These are phyloP conservation scores for Phlyctochytrium arcticum DNA, from an alignment of 192 early-diverging fungal species.

Conservation along the genomic window DNA sequence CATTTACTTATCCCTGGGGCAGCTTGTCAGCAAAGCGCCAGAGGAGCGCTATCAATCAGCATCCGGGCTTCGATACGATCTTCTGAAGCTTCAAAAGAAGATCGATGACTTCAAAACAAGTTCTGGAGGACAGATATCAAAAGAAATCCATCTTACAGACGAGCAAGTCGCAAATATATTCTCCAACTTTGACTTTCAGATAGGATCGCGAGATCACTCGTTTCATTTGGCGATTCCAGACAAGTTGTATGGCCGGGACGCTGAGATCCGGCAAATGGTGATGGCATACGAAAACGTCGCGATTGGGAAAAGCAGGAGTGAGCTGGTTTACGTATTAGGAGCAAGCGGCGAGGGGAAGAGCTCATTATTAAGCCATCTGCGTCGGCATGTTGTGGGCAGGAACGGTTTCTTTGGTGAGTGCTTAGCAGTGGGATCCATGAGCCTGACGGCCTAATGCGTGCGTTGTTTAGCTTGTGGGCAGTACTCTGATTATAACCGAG, in stretches of 20 bases:
- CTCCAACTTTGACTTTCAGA: slow-evolving; percentile 1
- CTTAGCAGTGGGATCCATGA: not conserved
- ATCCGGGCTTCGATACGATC: slow-evolving; percentile 37
- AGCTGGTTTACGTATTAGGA: slow-evolving; percentile 26
- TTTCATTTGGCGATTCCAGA: slow-evolving; percentile 32
- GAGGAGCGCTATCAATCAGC: slow-evolving; percentile 48
- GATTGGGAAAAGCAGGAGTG: slow-evolving; percentile 1
- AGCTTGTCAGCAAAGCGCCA: slow-evolving; percentile 40
- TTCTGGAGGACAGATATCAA: too few species aligned
- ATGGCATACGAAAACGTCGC: slow-evolving; percentile 22
- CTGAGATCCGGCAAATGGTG: slow-evolving; percentile 22
- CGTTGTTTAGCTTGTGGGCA: slow-evolving; percentile 15
- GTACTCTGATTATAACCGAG: slow-evolving; percentile 17
- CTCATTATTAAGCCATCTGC: slow-evolving; percentile 14
- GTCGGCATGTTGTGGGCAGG: slow-evolving; percentile 12
- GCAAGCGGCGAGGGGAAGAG: slow-evolving; percentile 25
- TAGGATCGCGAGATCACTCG: slow-evolving; percentile 33
- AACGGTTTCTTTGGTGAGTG: slow-evolving; percentile 25
- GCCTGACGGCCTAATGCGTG: not conserved
- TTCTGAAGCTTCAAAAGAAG: slow-evolving; percentile 14
- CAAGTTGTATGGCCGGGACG: slow-evolving; percentile 36
- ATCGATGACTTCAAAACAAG: slow-evolving; percentile 12
- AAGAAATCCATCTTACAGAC: slow-evolving; percentile 14
- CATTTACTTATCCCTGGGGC: not conserved
- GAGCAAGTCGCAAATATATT: slow-evolving; percentile 22